These are phyloP conservation scores for Boletus huronensis DNA, from an alignment of 768 basidiomycete species.

Conservation along the genomic window DNA sequence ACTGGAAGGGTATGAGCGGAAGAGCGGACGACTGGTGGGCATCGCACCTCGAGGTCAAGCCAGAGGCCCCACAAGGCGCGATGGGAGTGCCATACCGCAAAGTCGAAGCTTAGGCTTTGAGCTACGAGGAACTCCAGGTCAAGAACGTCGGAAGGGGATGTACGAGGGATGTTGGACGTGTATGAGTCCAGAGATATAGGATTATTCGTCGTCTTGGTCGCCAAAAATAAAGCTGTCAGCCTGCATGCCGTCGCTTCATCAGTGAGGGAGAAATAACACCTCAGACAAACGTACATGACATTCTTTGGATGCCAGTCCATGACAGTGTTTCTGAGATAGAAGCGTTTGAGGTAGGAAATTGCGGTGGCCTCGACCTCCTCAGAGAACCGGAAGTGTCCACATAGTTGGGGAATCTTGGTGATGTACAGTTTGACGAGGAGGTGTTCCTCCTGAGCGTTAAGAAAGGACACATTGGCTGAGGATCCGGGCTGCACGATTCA, in stretches of 20 bases:
- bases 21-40: background rate
- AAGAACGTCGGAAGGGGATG: conserved; percentile 78
- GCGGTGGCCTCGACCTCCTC: conserved; percentile 95
- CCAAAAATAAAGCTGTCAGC: conserved; percentile 92
- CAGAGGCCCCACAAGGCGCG: conserved; percentile 84
- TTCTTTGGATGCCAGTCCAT: conserved; percentile 99
- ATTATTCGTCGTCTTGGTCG: conserved; percentile 96
- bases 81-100: conserved; percentile 89
- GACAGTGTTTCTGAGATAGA: conserved; percentile 95
- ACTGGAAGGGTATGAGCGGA: conserved; percentile 39
- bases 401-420: conserved; percentile 80
- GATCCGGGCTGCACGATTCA: conserved; percentile 60
- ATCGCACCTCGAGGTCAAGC: conserved; percentile 78
- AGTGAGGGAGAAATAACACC: background rate
- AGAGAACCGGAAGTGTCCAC: conserved; percentile 80
- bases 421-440: conserved; percentile 87
- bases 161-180: conserved; percentile 78
- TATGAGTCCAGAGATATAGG: conserved; percentile 86
- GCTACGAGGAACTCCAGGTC: conserved; percentile 95
- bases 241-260: conserved; percentile 38
- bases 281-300: conserved; percentile 72
- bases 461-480: conserved; percentile 66
- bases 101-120: conserved; percentile 92
- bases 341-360: conserved; percentile 88
- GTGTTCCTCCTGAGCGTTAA: conserved; percentile 76